A percentile compares a stretch with the other conserved stretches of the same genome.
phyloP scores from a whole-genome alignment of 495 filamentous ascomycete genomes.

The Aspergillus campestris region DNA sequence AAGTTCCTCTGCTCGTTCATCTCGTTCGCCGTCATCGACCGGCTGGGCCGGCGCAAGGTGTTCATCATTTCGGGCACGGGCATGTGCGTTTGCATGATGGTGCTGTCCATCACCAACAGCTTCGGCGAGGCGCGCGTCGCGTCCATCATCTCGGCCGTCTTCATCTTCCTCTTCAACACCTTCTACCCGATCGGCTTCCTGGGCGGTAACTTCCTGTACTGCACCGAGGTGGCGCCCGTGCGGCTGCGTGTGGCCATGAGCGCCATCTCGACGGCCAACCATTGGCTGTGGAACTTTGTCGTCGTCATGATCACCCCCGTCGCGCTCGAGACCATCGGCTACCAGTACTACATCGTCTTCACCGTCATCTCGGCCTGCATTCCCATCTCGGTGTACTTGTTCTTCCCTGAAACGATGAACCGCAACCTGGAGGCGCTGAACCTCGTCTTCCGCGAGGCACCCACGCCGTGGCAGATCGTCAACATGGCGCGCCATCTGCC shows the following conservation, averaged over 20 bases:
- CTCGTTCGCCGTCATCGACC: slow-evolving; percentile 45
- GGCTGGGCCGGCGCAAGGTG: slow-evolving; percentile 44
- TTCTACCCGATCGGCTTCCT: slow-evolving; percentile 54
- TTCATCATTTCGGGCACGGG: slow-evolving; percentile 45
- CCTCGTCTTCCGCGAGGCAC: slow-evolving; percentile 52
- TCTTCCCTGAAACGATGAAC: slow-evolving; percentile 60
- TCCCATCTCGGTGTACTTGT: slow-evolving; percentile 48
- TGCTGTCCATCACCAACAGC: slow-evolving; percentile 36
- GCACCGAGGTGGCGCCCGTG: slow-evolving; percentile 47
- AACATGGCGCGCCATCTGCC: slow-evolving; percentile 23
- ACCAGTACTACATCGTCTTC: slow-evolving; percentile 31
- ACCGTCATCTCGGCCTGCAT: slow-evolving; percentile 27
- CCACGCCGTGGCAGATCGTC: slow-evolving; percentile 23
- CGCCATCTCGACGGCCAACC: slow-evolving; percentile 31
- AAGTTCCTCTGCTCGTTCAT: slow-evolving; percentile 42
- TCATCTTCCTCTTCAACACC: slow-evolving; percentile 52
- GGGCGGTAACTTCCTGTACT: slow-evolving; percentile 51
- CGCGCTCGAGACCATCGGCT: slow-evolving; percentile 26
- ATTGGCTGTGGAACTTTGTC: slow-evolving; percentile 49
- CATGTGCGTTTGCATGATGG: slow-evolving; percentile 40
- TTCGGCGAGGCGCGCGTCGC: slow-evolving; percentile 19
- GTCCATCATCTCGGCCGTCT: slow-evolving; percentile 38
- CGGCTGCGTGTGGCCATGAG: slow-evolving; percentile 45
- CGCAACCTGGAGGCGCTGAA: slow-evolving; percentile 61
- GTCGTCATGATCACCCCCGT: slow-evolving; percentile 52